phyloP scores from a whole-genome alignment of 331 rosid genomes.

The Malus hybrid region DNA sequence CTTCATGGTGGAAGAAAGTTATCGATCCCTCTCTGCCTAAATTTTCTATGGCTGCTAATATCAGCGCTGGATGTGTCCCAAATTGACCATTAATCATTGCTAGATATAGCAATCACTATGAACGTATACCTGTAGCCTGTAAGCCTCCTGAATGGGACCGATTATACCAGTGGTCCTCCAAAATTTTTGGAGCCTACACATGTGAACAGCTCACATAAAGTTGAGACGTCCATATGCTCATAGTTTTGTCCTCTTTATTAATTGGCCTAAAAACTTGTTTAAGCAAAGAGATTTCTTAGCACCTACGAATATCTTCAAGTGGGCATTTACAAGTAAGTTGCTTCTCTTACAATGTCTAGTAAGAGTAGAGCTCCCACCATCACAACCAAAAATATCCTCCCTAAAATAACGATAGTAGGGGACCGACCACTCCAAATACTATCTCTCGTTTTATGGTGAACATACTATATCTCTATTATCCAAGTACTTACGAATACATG shows the following conservation, averaged over 20 bases:
- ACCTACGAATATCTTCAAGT: slow-evolving; percentile 21
- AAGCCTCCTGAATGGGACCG: neutral
- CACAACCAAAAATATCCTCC: neutral
- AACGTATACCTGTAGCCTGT: too few relatives aligned
- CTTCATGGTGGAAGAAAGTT: neutral
- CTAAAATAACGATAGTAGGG: neutral
- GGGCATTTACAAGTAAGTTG: slow-evolving; percentile 1
- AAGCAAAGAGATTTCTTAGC: slow-evolving; percentile 16
- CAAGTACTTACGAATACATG: neutral
- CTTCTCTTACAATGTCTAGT: neutral
- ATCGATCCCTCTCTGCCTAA: too few relatives aligned
- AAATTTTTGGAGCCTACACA: slow-evolving; percentile 27
- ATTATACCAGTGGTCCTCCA: slow-evolving; percentile 15
- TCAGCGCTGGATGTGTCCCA: neutral
- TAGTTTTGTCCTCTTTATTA: slow-evolving; percentile 13
- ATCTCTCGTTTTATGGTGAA: too few relatives aligned
- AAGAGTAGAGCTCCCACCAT: neutral
- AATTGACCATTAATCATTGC: neutral
- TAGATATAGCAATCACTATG: neutral
- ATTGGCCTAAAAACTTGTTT: slow-evolving; percentile 11
- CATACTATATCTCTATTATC: too few relatives aligned
- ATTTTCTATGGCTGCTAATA: neutral
- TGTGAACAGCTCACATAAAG: slow-evolving; percentile 36
- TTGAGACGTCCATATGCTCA: slow-evolving; percentile 16
- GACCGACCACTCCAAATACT: neutral